A percentile compares a stretch with the other conserved stretches of the same genome.
phyloP scores from a whole-genome alignment of 805 yeast genomes.

The Ogataea sp. region DNA sequence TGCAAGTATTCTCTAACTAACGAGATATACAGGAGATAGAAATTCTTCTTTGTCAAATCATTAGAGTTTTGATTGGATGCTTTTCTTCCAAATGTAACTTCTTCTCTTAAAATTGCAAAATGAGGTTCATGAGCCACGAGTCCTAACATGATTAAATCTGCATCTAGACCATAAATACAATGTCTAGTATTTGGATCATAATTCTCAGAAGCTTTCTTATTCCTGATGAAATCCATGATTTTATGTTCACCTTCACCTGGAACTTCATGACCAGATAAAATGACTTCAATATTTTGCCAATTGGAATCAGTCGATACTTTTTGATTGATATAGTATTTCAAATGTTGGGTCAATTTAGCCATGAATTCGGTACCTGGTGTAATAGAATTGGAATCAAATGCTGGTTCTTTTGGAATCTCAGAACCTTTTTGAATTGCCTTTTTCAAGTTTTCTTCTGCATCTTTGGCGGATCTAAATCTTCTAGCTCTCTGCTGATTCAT shows the following conservation, averaged over 20 bases:
- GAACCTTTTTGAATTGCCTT: conserved; percentile 60
- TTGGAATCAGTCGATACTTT: conserved; percentile 79
- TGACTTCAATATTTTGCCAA: conserved; percentile 73
- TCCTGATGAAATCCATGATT: conserved; percentile 86
- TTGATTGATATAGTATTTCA: conserved; percentile 82
- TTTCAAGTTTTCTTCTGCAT: conserved; percentile 69
- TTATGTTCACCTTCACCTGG: conserved; percentile 99
- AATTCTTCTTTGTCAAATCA: conserved; percentile 68
- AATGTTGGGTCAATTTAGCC: conserved; percentile 76
- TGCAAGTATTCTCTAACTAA: conserved; percentile 86
- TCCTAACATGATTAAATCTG: conserved; percentile 92
- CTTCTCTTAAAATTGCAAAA: conserved; percentile 89
- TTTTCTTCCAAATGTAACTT: conserved; percentile 73
- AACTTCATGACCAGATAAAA: conserved; percentile 89
- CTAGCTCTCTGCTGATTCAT: conserved; percentile 98
- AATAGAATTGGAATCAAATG: conserved; percentile 86
- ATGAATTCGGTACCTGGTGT: conserved; percentile 97
- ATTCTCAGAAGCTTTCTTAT: conserved; percentile 61
- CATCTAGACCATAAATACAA: conserved; percentile 93
- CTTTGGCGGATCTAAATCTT: conserved; percentile 80
- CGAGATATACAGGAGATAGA: conserved; percentile 76
- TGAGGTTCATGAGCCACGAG: conserved; percentile 93
- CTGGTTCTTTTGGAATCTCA: conserved; percentile 73
- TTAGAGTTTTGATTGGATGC: conserved; percentile 22
- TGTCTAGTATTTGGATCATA: conserved; percentile 81